Evolutionary conservation across 2,329 filamentous ascomycete species (phyloP).

Genomic region (Penicillium hordei): DNA sequence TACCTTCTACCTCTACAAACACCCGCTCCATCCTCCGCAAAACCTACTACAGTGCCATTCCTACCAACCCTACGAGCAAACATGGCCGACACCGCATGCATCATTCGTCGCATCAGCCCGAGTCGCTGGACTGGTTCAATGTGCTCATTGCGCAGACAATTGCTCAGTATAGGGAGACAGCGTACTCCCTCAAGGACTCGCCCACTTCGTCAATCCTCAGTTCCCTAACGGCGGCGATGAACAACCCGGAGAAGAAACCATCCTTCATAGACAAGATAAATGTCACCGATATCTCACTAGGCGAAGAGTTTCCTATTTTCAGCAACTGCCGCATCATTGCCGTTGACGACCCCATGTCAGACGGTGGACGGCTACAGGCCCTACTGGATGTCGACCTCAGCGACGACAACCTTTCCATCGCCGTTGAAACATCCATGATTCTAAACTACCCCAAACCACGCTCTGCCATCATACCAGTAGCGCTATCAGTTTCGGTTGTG

Average conservation of each 20-base stretch:
- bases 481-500: slow-evolving; percentile 85
- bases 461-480: slow-evolving; percentile 86
- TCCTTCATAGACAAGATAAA: slow-evolving; percentile 92
- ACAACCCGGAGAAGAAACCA: slow-evolving; percentile 81
- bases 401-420: slow-evolving; percentile 86
- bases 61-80: slow-evolving; percentile 41
- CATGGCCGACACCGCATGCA: slow-evolving; percentile 44
- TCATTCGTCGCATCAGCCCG: slow-evolving; percentile 82
- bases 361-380: slow-evolving; percentile 80
- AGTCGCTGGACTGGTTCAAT: slow-evolving; percentile 98
- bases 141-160: slow-evolving; percentile 95
- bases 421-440: slow-evolving; percentile 88
- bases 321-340: slow-evolving; percentile 97
- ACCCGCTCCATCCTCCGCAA: slow-evolving; percentile 80
- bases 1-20: slow-evolving; percentile 79
- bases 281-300: slow-evolving; percentile 88
- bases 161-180: slow-evolving; percentile 89
- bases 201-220: slow-evolving; percentile 65
- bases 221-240: slow-evolving; percentile 80
- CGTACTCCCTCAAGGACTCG: slow-evolving; percentile 74
- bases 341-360: slow-evolving; percentile 58
- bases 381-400: slow-evolving; percentile 96
- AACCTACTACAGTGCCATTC: slow-evolving; percentile 81
- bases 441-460: slow-evolving; percentile 92
- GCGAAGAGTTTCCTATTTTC: slow-evolving; percentile 97